These are phyloP conservation scores for Gardenia jasminoides DNA, from an alignment of 257 asterid genomes.

Conservation along the genomic window DNA sequence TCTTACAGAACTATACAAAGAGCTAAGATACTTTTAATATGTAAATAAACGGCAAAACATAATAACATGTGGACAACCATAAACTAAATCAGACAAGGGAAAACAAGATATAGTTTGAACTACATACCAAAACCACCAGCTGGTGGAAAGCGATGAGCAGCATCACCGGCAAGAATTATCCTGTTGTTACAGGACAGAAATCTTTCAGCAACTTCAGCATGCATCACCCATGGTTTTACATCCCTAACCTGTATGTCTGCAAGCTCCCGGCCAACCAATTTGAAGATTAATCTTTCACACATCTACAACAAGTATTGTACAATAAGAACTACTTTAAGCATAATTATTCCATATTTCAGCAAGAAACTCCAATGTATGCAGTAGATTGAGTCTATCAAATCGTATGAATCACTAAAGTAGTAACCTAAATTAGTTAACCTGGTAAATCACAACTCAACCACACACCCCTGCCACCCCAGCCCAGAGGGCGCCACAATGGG, in stretches of 20 bases:
- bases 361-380: not conserved
- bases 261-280: constrained; percentile 84
- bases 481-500: no score
- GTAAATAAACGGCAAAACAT: not conserved
- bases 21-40: not conserved
- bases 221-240: constrained; percentile 98
- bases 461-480: not conserved
- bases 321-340: constrained; percentile 14
- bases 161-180: constrained; percentile 89
- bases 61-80: not conserved
- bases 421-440: not conserved
- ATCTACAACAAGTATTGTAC: constrained; percentile 44
- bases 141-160: constrained; percentile 98
- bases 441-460: not conserved
- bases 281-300: constrained; percentile 66
- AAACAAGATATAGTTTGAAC: not conserved
- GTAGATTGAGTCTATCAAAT: not conserved
- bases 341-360: not conserved
- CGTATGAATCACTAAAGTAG: not conserved
- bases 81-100: not conserved
- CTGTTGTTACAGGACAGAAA: constrained; percentile 56
- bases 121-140: constrained; percentile 92
- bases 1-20: not conserved
- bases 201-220: constrained; percentile 89
- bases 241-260: constrained; percentile 71